These are phyloP conservation scores for Ulmus americana DNA, from an alignment of 331 rosid species.

Conservation along the genomic window DNA sequence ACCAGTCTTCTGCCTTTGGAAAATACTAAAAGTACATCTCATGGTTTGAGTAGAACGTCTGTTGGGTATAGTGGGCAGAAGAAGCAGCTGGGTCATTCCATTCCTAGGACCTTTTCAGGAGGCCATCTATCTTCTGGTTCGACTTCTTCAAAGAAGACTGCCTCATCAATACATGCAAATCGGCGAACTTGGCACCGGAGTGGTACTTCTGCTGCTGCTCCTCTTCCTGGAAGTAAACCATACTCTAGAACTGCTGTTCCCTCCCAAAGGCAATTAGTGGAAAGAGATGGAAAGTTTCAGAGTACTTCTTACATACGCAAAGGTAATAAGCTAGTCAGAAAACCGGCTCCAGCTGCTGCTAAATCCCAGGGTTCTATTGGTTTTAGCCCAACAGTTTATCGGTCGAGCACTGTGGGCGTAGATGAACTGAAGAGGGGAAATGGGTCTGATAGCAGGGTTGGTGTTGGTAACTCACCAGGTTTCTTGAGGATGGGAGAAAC, in stretches of 20 bases:
- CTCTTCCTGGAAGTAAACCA: slow-evolving; percentile 32
- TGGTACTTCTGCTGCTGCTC: slow-evolving; percentile 30
- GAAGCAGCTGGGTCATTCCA: slow-evolving; percentile 35
- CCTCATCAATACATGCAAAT: slow-evolving; percentile 48
- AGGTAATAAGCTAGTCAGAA: slow-evolving; percentile 86
- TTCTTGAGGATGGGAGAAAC: slow-evolving; percentile 29
- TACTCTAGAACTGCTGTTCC: slow-evolving; percentile 30
- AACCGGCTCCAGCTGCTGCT: slow-evolving; percentile 47
- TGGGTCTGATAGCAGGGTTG: slow-evolving; percentile 41
- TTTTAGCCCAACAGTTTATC: slow-evolving; percentile 29
- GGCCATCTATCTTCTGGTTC: slow-evolving; percentile 31
- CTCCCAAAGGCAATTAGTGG: slow-evolving; percentile 44
- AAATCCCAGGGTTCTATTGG: slow-evolving; percentile 34
- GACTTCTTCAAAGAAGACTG: slow-evolving; percentile 31
- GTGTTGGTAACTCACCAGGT: slow-evolving; percentile 27
- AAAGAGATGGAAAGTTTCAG: slow-evolving; percentile 40
- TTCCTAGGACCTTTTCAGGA: slow-evolving; percentile 28
- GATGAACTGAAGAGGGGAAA: slow-evolving; percentile 38
- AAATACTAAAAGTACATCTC: slow-evolving; percentile 38
- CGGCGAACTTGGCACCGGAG: slow-evolving; percentile 72
- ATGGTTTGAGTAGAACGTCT: slow-evolving; percentile 22
- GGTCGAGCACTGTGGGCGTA: slow-evolving; percentile 33
- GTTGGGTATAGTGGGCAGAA: slow-evolving; percentile 36
- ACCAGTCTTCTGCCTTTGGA: slow-evolving; percentile 33
- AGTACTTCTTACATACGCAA: slow-evolving; percentile 79